A percentile compares a stretch with the other conserved stretches of the same genome.
Evolutionary conservation across 805 yeast genomes (phyloP).

Genomic region (Vanderwaltozyma yarrowii): DNA sequence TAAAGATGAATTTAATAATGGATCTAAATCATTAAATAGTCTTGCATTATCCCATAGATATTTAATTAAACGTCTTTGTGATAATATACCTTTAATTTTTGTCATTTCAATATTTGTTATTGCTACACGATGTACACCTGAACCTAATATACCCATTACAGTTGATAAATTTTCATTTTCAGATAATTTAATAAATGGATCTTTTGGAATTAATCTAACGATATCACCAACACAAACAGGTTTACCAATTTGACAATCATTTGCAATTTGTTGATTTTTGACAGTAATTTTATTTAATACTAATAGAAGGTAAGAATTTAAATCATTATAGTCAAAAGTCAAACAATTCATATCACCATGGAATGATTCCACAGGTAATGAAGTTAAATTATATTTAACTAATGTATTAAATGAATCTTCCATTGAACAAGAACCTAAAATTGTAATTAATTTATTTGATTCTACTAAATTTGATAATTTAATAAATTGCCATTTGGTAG

Average conservation of each 20-base stretch:
- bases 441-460: conserved; percentile 60
- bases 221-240: conserved; percentile 89
- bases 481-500: conserved; percentile 57
- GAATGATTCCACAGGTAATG: conserved; percentile 64
- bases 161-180: conserved; percentile 57
- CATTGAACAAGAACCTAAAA: conserved; percentile 58
- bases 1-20: conserved; percentile 55
- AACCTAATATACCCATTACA: conserved; percentile 82
- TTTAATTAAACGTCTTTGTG: conserved; percentile 79
- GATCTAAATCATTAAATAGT: conserved; percentile 70
- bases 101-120: conserved; percentile 46
- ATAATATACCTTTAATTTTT: conserved; percentile 69
- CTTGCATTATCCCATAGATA: conserved; percentile 91
- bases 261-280: conserved; percentile 24
- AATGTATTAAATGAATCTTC: conserved; percentile 82
- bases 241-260: conserved; percentile 71
- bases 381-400: conserved; percentile 62
- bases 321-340: conserved; percentile 86
- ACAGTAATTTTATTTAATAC: conserved; percentile 63
- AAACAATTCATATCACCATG: conserved; percentile 55
- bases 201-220: conserved; percentile 72
- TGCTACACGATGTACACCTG: conserved; percentile 91
- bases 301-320: conserved; percentile 74
- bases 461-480: conserved; percentile 66
- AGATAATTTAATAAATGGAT: conserved; percentile 71